These are phyloP conservation scores for Neurospora intermedia DNA, from an alignment of 495 filamentous ascomycete genomes.

Conservation along the genomic window DNA sequence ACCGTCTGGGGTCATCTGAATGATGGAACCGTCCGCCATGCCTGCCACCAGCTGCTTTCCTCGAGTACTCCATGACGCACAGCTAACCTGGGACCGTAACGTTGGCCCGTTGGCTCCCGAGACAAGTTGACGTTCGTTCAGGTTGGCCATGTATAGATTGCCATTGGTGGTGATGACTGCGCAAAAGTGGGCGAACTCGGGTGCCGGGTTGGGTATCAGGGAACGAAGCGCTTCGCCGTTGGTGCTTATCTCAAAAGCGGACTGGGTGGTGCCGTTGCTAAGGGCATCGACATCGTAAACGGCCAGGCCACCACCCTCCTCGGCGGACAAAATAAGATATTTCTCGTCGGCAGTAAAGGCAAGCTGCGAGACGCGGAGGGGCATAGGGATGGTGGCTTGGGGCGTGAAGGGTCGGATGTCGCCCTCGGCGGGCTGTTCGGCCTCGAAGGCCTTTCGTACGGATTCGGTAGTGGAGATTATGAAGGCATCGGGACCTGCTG, in stretches of 20 bases:
- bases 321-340: conserved; percentile 72
- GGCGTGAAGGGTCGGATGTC: conserved; percentile 65
- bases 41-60: conserved; percentile 92
- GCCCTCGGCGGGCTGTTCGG: conserved; percentile 43
- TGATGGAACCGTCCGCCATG: conserved; percentile 65
- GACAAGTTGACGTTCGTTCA: conserved; percentile 51
- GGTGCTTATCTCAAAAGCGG: conserved; percentile 62
- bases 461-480: conserved; percentile 66
- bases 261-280: conserved; percentile 50
- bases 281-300: conserved; percentile 67
- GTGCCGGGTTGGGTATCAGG: conserved; percentile 70
- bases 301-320: conserved; percentile 70
- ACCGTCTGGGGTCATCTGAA: conserved; percentile 76
- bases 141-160: conserved; percentile 71
- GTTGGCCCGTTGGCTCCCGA: conserved; percentile 53
- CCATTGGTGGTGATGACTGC: conserved; percentile 73
- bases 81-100: conserved; percentile 66
- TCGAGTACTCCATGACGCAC: conserved; percentile 80
- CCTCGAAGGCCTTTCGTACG: conserved; percentile 64
- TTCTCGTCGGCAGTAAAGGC: conserved; percentile 80
- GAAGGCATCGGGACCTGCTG: conserved; percentile 71
- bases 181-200: conserved; percentile 51
- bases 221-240: conserved; percentile 63
- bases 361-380: conserved; percentile 73
- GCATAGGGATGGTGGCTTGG: conserved; percentile 58